Evolutionary conservation across 2,329 filamentous ascomycete genomes (phyloP).

Genomic region (Phyllosticta paracitricarpa): DNA sequence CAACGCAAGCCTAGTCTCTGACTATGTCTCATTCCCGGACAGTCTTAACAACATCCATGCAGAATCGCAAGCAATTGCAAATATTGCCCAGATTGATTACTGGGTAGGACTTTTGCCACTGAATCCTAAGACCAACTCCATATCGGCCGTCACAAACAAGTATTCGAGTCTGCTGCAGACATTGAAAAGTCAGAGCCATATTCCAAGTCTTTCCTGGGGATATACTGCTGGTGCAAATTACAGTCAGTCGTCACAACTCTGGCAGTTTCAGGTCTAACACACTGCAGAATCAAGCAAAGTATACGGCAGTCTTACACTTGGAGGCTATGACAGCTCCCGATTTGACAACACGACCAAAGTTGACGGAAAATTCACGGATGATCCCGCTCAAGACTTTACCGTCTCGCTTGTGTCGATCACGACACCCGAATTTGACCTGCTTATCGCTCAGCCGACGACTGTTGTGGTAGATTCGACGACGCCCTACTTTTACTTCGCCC

Average conservation of each 20-base stretch:
- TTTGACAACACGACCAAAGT: conserved; percentile 14
- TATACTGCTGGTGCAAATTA: conserved; percentile 28
- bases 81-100: background rate
- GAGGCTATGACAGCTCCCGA: conserved; percentile 30
- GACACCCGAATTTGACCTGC: background rate
- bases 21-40: background rate
- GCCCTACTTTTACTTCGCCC: conserved; percentile 26
- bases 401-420: background rate
- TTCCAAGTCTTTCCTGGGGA: conserved; percentile 25
- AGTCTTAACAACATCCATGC: background rate
- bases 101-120: conserved; percentile 17
- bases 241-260: conserved; percentile 8
- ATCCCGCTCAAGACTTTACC: background rate
- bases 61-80: background rate
- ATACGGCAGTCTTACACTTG: conserved; percentile 28
- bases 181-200: conserved; percentile 12
- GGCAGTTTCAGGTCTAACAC: background rate
- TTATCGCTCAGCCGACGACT: background rate
- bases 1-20: background rate
- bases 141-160: background rate
- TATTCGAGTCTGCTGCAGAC: background rate
- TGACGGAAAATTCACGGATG: conserved; percentile 15
- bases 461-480: conserved; percentile 46
- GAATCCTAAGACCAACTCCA: conserved; percentile 12
- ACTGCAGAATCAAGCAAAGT: conserved; percentile 14